A percentile compares a stretch with the other conserved stretches of the same genome.
Evolutionary conservation across 179 eudicot species (phyloP).

Genomic region (Beta lomatogona): DNA sequence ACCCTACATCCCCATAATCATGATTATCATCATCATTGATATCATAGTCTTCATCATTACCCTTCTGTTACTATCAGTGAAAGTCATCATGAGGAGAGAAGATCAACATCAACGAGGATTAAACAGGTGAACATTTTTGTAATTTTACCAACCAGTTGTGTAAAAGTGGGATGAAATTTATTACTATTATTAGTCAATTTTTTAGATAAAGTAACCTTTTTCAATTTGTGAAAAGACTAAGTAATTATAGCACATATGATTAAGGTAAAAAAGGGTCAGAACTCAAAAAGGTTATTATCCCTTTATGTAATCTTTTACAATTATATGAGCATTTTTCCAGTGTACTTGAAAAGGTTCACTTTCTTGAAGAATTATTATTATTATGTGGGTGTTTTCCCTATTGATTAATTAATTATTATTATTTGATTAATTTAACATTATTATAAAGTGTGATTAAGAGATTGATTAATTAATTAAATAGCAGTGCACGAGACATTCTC

Average conservation of each 20-base stretch:
- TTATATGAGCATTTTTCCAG: constrained; percentile 24
- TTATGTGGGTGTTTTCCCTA: neutral
- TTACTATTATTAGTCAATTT: neutral
- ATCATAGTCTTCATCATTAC: constrained; percentile 25
- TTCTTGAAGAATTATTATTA: constrained; percentile 28
- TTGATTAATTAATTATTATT: neutral
- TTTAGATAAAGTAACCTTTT: constrained; percentile 20
- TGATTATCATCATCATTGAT: constrained; percentile 7
- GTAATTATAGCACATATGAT: constrained; percentile 68
- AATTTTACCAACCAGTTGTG: constrained; percentile 16
- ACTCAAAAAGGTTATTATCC: constrained; percentile 37
- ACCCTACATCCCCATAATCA: constrained; percentile 28
- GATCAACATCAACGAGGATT: constrained; percentile 5
- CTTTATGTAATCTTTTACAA: constrained; percentile 27
- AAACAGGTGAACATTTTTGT: constrained; percentile 32
- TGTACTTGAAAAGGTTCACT: constrained; percentile 46
- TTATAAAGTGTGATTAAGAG: neutral
- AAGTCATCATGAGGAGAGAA: constrained; percentile 20
- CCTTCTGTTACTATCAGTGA: neutral
- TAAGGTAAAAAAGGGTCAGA: constrained; percentile 33
- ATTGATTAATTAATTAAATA: constrained; percentile 12
- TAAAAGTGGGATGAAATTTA: neutral
- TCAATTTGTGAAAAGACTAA: constrained; percentile 27
- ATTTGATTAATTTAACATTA: constrained; percentile 9
- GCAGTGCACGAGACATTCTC: constrained; percentile 58